phyloP scores from a whole-genome alignment of 192 early-diverging fungal genomes.

The Rhizoclosmatium sp. region DNA sequence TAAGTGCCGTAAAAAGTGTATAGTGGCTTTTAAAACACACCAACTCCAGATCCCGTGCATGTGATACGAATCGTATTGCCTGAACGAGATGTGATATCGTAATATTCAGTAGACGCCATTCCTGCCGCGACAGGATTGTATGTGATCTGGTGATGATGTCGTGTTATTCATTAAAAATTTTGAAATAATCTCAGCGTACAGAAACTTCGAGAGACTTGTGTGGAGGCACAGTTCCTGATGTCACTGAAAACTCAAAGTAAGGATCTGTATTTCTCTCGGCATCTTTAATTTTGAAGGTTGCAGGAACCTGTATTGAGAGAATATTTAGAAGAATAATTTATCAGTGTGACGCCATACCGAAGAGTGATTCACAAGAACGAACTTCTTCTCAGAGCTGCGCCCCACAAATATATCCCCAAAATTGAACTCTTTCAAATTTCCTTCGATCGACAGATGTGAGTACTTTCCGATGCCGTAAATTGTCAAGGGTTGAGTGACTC shows the following conservation, averaged over 20 bases:
- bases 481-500: slow-evolving; percentile 44
- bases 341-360: slow-evolving; percentile 36
- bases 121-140: slow-evolving; percentile 57
- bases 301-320: slow-evolving; percentile 44
- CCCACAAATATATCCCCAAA: slow-evolving; percentile 67
- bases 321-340: neutral
- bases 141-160: slow-evolving; percentile 38
- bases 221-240: slow-evolving; percentile 44
- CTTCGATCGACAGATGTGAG: slow-evolving; percentile 59
- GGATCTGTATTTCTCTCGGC: slow-evolving; percentile 53
- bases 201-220: slow-evolving; percentile 44
- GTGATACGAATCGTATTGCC: slow-evolving; percentile 59
- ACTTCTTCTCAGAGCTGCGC: slow-evolving; percentile 44
- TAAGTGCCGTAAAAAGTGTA: neutral
- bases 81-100: slow-evolving; percentile 65
- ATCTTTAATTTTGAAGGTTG: slow-evolving; percentile 59
- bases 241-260: slow-evolving; percentile 56
- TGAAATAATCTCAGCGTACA: slow-evolving; percentile 16
- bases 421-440: slow-evolving; percentile 44
- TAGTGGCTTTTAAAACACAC: slow-evolving; percentile 16
- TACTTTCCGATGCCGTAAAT: slow-evolving; percentile 63
- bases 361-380: slow-evolving; percentile 55
- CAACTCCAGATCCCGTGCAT: slow-evolving; percentile 53
- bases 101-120: slow-evolving; percentile 62
- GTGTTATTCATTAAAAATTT: neutral